phyloP scores from a whole-genome alignment of 768 basidiomycete species.

The Mycena vitilis region DNA sequence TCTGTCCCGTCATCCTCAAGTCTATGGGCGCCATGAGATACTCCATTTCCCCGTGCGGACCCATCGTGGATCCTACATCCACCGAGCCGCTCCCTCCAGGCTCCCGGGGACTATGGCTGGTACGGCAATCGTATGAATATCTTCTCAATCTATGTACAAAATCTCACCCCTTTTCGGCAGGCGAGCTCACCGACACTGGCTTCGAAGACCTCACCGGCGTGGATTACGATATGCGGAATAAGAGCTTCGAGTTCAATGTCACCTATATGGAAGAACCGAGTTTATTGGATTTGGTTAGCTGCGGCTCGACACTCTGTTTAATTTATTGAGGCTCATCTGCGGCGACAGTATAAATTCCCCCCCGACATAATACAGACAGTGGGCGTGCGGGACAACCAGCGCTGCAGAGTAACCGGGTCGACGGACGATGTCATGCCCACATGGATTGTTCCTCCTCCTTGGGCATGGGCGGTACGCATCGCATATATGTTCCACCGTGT shows the following conservation, averaged over 20 bases:
- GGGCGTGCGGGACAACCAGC: not conserved
- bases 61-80: not conserved
- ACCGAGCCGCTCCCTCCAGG: conserved; percentile 10
- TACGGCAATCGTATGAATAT: conserved; percentile 4
- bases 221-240: not conserved
- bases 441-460: conserved; percentile 23
- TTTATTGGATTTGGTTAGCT: not conserved
- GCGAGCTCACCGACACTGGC: not conserved
- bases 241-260: conserved; percentile 8
- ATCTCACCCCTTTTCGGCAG: not conserved
- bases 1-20: conserved; percentile 12
- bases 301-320: not conserved
- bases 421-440: not conserved
- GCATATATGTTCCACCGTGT: not conserved
- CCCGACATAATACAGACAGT: not conserved
- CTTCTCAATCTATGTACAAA: not conserved
- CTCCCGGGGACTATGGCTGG: conserved; percentile 25
- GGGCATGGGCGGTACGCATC: conserved; percentile 11
- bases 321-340: not conserved
- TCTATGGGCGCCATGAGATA: conserved; percentile 13
- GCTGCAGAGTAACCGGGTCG: not conserved
- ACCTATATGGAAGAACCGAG: not conserved
- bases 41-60: conserved; percentile 5
- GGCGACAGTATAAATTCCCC: conserved; percentile 12
- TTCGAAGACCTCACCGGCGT: not conserved